Evolutionary conservation across 1,284 basidiomycete species (phyloP), one percentile per base, ranked within the genome.

Genomic region (Butyriboletus appendiculatus): DNA sequence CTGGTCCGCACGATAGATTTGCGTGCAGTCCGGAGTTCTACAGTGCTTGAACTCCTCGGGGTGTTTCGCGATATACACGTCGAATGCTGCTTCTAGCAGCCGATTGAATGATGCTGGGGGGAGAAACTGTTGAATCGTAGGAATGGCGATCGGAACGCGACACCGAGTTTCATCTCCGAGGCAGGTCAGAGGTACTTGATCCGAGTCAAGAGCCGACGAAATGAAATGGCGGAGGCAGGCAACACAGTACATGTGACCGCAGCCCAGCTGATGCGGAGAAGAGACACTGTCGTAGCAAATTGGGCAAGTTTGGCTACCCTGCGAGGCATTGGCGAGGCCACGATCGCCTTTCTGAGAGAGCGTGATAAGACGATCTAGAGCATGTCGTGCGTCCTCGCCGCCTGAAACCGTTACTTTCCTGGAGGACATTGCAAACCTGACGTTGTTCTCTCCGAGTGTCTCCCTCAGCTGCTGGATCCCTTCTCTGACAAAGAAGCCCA

Each of bases 21-120:
- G 82, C 7, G 63, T 73, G 57, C 83, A 85, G 55, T 81, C 82
- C 0, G 82, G 77, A 0, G 82, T 85, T 39, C 72, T 76, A 67
- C 83, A 85, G 53, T 79, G 80, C 48, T 75, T 77, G 64, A 78
- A 76, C 33, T 76, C 71, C 45, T 74, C 69, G 0, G 79, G 74
- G 51, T 77, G 76, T 46, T 68, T 68, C n/a, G 76, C 72, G 32
- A 85, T 58, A 56, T 83, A 72, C 1, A 69, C 63, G 4, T 64
- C 62, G 57, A 84, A 81, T 0, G 74, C 76, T 7, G 68, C 67
- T 51, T 81, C 76, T 11, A 81, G 59, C 22, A 84, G 67, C 16
- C 68, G 68, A 48, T 76, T 73, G 57, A 82, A 81, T 10, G 75
- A 67, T 5, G 72, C 64, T 3, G 62, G 67, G 1, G 74, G 68